Evolutionary conservation across 2,329 filamentous ascomycete genomes (phyloP), one percentile per base, ranked within the genome.

Genomic region (Fonsecaea multimorphosa): DNA sequence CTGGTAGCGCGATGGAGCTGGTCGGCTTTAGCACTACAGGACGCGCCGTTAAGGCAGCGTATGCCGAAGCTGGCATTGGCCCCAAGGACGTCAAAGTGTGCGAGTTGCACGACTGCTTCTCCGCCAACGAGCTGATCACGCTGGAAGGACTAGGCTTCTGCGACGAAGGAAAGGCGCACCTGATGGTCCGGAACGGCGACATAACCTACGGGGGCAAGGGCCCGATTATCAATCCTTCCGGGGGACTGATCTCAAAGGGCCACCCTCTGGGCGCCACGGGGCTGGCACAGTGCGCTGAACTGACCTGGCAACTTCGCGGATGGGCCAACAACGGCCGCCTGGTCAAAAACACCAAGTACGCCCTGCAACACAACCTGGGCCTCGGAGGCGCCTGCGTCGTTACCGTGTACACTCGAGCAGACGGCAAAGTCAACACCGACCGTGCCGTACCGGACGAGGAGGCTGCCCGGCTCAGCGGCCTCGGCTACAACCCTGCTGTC

Each of bases 91-190:
- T 94, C 70, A 88, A 90, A 74, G 91, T 98, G 16, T 92, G 92
- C 75, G 94, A 98, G 81, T 83, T 98, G 68, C 94, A 98, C 80
- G 94, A 98, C 81, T 98, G 94, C 82, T 98, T 98, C 85, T 92
- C 89, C n/a, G 89, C 94, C 24, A 98, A 98, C 77, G 92, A 98
- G 83, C 91, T 98, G 89, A 86, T 96, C 57, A 89, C 88, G 1
- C 88, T 98, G 54, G 94, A 98, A 76, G 91, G 91, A 0, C 85
- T 98, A 0, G 93, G 92, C 1, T 85, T 98, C n/a, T 86, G 85
- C 46, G 88, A 88, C 65, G 86, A 85, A 11, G 94, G 94, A 9
- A 93, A 92, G 77, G 94, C 94, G 0, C 93, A 97, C 77, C 92
- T 97, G 79, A 87, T 97, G 80, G 92, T 98, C 22, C 87, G 93